phyloP scores from a whole-genome alignment of 208 protist species.

The Crithidia fasciculata region DNA sequence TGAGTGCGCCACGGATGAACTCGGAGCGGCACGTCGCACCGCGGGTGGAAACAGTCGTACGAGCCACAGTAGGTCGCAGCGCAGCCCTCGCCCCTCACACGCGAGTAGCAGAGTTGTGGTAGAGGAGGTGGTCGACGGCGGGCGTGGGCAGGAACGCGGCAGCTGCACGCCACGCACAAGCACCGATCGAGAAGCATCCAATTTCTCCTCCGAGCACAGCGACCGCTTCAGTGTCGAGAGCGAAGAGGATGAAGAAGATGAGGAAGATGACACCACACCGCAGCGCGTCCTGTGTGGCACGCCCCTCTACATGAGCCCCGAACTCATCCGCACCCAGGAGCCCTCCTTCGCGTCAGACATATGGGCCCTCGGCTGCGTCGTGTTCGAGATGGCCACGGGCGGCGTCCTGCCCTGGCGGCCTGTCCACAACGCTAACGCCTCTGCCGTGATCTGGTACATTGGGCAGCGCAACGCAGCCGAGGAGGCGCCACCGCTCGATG shows the following conservation, averaged over 20 bases:
- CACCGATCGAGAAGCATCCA: background rate
- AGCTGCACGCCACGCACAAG: background rate
- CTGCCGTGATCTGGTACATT: conserved; percentile 72
- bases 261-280: conserved; percentile 3
- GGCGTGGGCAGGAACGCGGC: background rate
- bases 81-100: background rate
- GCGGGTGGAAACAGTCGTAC: background rate
- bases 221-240: background rate
- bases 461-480: conserved; percentile 34
- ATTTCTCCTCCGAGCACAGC: conserved; percentile 5
- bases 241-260: background rate
- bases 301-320: conserved; percentile 87
- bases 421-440: conserved; percentile 49
- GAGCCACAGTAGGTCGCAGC: conserved; percentile 18
- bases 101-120: background rate
- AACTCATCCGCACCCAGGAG: conserved; percentile 67
- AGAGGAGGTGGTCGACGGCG: background rate
- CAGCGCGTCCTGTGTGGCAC: conserved; percentile 65
- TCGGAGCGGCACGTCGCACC: background rate
- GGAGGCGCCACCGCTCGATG: conserved; percentile 41
- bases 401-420: conserved; percentile 74
- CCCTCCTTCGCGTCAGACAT: conserved; percentile 83
- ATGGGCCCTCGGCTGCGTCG: conserved; percentile 88
- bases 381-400: conserved; percentile 91
- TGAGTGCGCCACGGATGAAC: conserved; percentile 22